Evolutionary conservation across 2,329 filamentous ascomycete species (phyloP), one percentile per base, ranked within the genome.

Genomic region (Sclerotinia borealis): DNA sequence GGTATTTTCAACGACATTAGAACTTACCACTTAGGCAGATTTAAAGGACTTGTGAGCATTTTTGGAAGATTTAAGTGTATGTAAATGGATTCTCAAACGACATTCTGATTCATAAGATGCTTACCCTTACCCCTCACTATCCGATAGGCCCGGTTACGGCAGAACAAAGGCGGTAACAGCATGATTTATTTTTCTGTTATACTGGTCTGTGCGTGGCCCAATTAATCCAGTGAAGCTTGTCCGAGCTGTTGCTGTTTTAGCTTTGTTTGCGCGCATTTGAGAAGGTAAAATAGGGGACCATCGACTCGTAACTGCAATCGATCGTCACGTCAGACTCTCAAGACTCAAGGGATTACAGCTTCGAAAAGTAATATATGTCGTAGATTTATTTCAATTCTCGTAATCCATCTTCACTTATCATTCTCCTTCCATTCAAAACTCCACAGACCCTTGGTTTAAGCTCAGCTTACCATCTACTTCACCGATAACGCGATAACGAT

Each of bases 11-110:
- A 50, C 6, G 19, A 15, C 19, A 11, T 10, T 39, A 22, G 52
- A 6, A 22, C 48, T 59, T 68, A 72, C 72, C 72, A 74, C 67
- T 74, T 74, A 39, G 72, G 72, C 34, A 74, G 51, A 61, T 74
- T 73, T 15, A 74, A 49, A 47, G 72, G 72, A 50, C 49, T 67
- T 27, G 64, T 66, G 25, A 73, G 66, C 71, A 73, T 73, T 48
- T 48, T 54, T 62, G n/a, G 22, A 49, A 54, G n/a, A 4, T n/a
- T 25, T 37, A 29, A 1, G 22, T 37, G 34, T 59, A 25, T 2
- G 37, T 4, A 17, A 25, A 2, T 43, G 27, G 29, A 13, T 31
- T 31, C 17, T 13, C 17, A 55, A 41, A 6, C 36, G 36, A 43
- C 7, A 43, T 31, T 55, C 25, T 22, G 48, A 43, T n/a, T 17